Percentiles rank a stretch among this genome's conserved stretches.
phyloP scores from a whole-genome alignment of 2,329 filamentous ascomycete genomes.

The Epichloe baconii region DNA sequence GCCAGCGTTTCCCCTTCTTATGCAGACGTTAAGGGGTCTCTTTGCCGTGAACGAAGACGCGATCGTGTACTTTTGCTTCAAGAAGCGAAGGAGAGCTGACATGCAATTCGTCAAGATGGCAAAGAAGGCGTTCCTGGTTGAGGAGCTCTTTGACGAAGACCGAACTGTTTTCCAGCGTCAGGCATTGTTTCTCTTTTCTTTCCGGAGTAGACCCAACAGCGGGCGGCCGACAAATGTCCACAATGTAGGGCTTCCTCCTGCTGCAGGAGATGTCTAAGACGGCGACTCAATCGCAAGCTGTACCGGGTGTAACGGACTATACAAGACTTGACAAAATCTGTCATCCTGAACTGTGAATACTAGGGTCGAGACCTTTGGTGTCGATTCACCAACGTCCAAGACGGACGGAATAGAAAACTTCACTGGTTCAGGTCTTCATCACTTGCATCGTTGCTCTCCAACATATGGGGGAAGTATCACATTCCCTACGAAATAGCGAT shows the following conservation, averaged over 20 bases:
- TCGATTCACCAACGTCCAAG: not conserved
- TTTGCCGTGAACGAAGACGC: constrained; percentile 56
- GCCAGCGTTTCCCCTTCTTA: constrained; percentile 78
- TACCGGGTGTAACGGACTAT: not conserved
- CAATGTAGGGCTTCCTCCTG: not conserved
- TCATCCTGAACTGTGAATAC: not conserved
- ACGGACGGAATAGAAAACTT: not conserved
- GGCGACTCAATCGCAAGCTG: not conserved
- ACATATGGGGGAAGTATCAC: not conserved
- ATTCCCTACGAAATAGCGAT: not conserved
- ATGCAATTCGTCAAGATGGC: constrained; percentile 61
- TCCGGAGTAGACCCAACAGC: constrained; percentile 22
- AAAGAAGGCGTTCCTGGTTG: constrained; percentile 51
- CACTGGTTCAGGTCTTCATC: not conserved
- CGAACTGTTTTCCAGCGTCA: constrained; percentile 42
- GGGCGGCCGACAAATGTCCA: not conserved
- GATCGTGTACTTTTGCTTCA: constrained; percentile 77
- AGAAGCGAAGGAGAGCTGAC: constrained; percentile 74
- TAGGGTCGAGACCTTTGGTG: not conserved
- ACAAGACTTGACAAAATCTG: not conserved
- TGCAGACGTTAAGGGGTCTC: constrained; percentile 63
- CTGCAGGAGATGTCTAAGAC: not conserved
- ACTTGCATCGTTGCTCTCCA: not conserved
- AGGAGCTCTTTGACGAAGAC: constrained; percentile 50
- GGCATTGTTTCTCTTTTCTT: constrained; percentile 47